A percentile compares a stretch with the other conserved stretches of the same genome.
Evolutionary conservation across 257 asterid genomes (phyloP).

Genomic region (Leptodermis oblonga): DNA sequence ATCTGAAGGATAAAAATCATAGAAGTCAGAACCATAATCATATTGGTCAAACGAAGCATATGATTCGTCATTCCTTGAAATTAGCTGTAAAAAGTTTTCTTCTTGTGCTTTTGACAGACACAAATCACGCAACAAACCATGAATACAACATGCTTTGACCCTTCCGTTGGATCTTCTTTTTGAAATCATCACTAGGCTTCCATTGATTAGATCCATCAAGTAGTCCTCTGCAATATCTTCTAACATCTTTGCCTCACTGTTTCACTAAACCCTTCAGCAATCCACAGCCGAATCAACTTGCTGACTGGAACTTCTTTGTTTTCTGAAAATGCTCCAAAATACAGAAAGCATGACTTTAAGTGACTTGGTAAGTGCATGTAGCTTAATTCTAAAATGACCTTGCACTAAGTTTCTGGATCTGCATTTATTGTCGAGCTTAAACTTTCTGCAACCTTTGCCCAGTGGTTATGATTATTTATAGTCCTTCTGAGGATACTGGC

Average conservation of each 20-base stretch:
- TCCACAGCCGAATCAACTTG: background rate
- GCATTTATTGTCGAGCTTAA: no score
- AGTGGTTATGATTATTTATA: no score
- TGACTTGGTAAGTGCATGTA: no score
- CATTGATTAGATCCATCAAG: background rate
- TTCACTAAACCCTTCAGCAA: background rate
- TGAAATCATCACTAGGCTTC: conserved; percentile 6
- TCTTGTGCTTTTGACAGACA: background rate
- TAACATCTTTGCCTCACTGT: background rate
- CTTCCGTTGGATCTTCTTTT: background rate
- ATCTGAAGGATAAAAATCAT: background rate
- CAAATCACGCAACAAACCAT: conserved; percentile 4
- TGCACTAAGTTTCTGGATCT: no score
- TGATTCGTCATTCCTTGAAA: background rate
- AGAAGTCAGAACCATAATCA: background rate
- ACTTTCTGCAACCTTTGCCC: no score
- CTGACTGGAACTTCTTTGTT: background rate
- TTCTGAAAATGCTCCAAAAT: background rate
- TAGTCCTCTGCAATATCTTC: background rate
- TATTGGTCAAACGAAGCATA: background rate
- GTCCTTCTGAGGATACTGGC: no score
- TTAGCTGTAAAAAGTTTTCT: background rate
- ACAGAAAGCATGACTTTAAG: background rate
- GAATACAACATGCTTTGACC: conserved; percentile 3
- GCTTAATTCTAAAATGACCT: no score